phyloP scores from a whole-genome alignment of 345 rosid species.

The Linum tenue region DNA sequence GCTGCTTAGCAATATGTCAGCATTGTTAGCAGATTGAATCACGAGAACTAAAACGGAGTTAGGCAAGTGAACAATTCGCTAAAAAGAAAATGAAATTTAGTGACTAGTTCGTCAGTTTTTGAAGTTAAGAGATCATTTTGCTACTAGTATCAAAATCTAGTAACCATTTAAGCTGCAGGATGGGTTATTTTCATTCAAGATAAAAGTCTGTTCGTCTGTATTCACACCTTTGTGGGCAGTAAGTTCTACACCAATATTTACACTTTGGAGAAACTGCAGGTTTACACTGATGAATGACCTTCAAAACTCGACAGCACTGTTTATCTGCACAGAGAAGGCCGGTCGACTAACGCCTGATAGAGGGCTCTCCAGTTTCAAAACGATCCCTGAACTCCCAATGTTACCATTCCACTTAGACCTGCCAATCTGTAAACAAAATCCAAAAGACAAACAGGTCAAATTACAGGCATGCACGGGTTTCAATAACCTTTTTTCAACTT shows the following conservation, averaged over 20 bases:
- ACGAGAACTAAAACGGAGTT: no score
- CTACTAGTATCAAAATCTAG: no score
- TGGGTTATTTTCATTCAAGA: no score
- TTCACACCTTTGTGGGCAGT: not conserved
- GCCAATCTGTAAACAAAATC: slow-evolving; percentile 49
- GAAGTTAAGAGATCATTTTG: no score
- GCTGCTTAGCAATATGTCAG: no score
- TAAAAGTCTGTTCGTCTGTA: not conserved
- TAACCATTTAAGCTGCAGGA: no score
- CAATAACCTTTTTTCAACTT: no score
- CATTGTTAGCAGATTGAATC: no score
- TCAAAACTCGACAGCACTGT: slow-evolving; percentile 78
- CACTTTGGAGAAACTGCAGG: slow-evolving; percentile 14
- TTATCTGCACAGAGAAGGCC: slow-evolving; percentile 67
- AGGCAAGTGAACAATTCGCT: no score
- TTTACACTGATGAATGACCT: not conserved
- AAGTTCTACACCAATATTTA: slow-evolving; percentile 20
- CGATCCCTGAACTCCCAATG: slow-evolving; percentile 75
- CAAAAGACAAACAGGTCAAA: not conserved
- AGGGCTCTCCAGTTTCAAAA: slow-evolving; percentile 60
- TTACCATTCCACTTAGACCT: slow-evolving; percentile 93
- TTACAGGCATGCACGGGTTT: no score
- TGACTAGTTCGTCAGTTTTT: no score
- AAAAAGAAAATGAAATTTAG: no score
- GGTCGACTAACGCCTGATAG: slow-evolving; percentile 54